Base-by-base conservation (phyloP, 73 alveolate genomes). In the Paramecium pentaurelia region DNA sequence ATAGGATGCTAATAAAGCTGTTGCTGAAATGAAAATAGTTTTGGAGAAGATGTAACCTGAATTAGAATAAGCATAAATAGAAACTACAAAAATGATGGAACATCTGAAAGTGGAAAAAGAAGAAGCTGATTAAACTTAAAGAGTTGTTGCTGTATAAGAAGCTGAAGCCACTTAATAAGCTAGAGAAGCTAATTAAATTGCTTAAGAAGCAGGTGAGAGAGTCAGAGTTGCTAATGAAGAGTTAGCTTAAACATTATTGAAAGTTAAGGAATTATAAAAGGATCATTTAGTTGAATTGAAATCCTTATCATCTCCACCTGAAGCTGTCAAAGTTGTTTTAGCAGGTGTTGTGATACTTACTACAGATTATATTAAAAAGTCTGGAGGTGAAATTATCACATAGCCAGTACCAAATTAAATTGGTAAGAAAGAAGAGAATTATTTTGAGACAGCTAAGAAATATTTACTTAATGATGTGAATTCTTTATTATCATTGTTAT, bases 91-190 rank as follows among this genome's bases (percentile, higher is more conserved):
- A 84, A 96, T 97, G 84, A 97, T 96, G 92, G 97, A 96, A 83
- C 95, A 93, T 45, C 86, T 98, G 37, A 96, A 96, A 80, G 94
- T 94, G 34, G 97, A 98, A 64, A 94, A 96, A 86, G 94, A 93
- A 16, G 98, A 98, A 34, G 98, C 98, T 45, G 97, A 95, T 75
- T 86, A 95, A 86, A 96, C 95, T 11, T 60, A 96, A 93, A 90
- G 59, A 44, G 51, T 96, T 16, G 98, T 96, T 58, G 91, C 97
- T 14, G 95, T 75, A 71, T 96, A 96, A 87, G 97, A 96, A 96
- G 99, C 99, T 20, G 98, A 95, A 92, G 99, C 99, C 30, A 96
- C 97, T 93, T 93, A 93, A 88, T 98, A 92, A 96, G 99, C 99
- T 89, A 98, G 95, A 73, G 99, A 98, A 91, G 99, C 99, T 36